Conservation (phyloP, 192 early-diverging fungal genomes). For the Coemansia sp. region DNA sequence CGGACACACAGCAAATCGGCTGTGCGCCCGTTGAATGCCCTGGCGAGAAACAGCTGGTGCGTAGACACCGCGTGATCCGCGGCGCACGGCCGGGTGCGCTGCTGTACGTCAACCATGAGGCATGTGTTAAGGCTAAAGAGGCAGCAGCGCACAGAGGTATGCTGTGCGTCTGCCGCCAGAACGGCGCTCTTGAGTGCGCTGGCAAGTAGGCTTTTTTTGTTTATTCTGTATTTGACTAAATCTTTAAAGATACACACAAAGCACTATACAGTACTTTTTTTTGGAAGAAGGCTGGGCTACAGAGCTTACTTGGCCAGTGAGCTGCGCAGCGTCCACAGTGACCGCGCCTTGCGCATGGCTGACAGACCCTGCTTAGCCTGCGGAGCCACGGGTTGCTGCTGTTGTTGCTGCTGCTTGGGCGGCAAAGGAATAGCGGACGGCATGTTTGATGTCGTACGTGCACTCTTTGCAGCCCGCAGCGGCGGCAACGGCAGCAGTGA, state of each 20-base stretch:
- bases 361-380: conserved; percentile 20
- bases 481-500: neutral
- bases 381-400: neutral
- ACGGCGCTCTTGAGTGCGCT: conserved; percentile 19
- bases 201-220: neutral
- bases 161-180: conserved; percentile 27
- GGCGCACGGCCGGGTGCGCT: neutral
- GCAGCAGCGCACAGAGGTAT: conserved; percentile 10
- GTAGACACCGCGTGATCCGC: conserved; percentile 28
- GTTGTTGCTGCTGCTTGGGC: conserved; percentile 5
- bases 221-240: no score
- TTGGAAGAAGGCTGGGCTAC: no score
- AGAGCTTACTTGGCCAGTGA: neutral
- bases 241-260: no score
- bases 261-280: no score
- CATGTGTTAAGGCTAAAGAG: conserved; percentile 27
- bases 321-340: conserved; percentile 32
- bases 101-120: conserved; percentile 37
- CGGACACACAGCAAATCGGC: conserved; percentile 32
- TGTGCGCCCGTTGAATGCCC: conserved; percentile 8
- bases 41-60: no score
- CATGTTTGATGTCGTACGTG: no score
- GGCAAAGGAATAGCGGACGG: neutral
- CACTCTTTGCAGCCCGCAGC: neutral
- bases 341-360: conserved; percentile 31